phyloP scores from a whole-genome alignment of 768 basidiomycete genomes.

The Tylopilus plumbeoviolaceoides region DNA sequence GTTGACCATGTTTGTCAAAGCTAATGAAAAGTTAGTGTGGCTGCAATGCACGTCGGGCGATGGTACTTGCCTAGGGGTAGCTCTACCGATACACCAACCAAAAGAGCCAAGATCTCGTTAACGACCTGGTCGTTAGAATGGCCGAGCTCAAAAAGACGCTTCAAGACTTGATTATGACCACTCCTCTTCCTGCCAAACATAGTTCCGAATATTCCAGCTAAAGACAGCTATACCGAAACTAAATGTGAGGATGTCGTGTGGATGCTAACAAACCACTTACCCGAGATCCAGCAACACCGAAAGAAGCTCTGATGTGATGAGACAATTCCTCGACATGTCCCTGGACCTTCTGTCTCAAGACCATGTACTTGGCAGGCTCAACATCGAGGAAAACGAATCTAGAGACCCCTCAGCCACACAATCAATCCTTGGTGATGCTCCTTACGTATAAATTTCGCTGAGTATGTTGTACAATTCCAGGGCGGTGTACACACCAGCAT shows the following conservation, averaged over 20 bases:
- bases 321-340: constrained; percentile 51
- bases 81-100: constrained; percentile 66
- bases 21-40: constrained; percentile 31
- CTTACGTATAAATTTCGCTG: constrained; percentile 66
- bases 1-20: constrained; percentile 63
- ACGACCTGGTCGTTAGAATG: constrained; percentile 57
- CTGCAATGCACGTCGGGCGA: not conserved
- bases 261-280: constrained; percentile 28
- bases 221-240: constrained; percentile 23
- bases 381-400: constrained; percentile 78
- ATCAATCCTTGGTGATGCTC: not conserved
- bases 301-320: constrained; percentile 49
- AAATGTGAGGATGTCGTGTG: not conserved
- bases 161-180: constrained; percentile 47
- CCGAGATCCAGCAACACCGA: constrained; percentile 41
- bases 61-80: constrained; percentile 54
- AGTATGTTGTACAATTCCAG: constrained; percentile 59
- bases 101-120: constrained; percentile 66
- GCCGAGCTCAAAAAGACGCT: constrained; percentile 53
- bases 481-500: constrained; percentile 59
- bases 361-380: constrained; percentile 55
- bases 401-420: not conserved
- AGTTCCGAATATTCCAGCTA: constrained; percentile 42
- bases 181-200: constrained; percentile 46
- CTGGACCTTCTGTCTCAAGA: constrained; percentile 48